phyloP scores from a whole-genome alignment of 345 rosid genomes.

The Eucalyptus regnans region DNA sequence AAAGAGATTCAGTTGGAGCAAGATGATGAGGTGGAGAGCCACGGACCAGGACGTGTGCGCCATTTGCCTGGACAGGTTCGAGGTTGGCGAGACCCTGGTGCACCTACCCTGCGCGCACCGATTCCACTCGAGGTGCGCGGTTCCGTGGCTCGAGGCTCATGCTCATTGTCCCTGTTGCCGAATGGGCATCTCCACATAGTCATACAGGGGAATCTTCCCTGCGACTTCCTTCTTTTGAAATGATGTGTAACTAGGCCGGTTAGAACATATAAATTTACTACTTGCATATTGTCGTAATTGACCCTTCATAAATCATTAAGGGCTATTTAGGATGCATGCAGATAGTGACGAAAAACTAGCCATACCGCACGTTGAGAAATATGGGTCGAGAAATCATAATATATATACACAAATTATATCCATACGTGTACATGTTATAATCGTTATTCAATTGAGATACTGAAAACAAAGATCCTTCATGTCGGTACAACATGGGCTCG shows the following conservation, averaged over 20 bases:
- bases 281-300: not conserved
- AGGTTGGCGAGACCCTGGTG: constrained; percentile 38
- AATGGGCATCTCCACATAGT: not conserved
- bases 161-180: constrained; percentile 78
- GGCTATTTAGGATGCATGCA: not conserved
- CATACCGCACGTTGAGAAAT: not conserved
- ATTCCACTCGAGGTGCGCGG: constrained; percentile 51
- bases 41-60: constrained; percentile 54
- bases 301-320: not conserved
- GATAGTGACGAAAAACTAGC: not conserved
- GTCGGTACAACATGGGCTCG: not conserved
- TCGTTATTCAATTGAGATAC: not conserved
- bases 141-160: constrained; percentile 61
- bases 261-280: not conserved
- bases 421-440: not conserved
- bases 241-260: not conserved
- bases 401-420: not conserved
- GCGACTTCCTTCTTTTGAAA: not conserved
- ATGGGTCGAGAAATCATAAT: not conserved
- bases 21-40: constrained; percentile 32
- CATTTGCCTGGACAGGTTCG: constrained; percentile 58
- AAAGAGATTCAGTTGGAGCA: constrained; percentile 34
- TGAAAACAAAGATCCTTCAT: not conserved
- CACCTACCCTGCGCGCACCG: constrained; percentile 59
- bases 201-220: not conserved